Conservation (phyloP, 2,329 filamentous ascomycete genomes). For the Penicillium vulpinum region DNA sequence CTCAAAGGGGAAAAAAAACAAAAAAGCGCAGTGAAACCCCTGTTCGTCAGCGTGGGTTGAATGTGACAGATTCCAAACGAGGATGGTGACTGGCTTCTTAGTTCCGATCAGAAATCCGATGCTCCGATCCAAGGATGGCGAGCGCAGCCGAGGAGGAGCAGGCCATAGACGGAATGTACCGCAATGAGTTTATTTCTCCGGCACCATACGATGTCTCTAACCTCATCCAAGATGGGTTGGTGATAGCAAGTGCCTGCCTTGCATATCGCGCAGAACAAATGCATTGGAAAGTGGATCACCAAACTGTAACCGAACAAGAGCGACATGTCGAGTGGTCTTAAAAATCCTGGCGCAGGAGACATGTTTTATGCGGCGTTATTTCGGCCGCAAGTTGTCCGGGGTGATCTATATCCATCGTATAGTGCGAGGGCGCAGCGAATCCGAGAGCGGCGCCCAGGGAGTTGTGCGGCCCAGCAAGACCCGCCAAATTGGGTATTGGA, state of each 20-base stretch:
- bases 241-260: slow-evolving; percentile 18
- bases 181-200: neutral
- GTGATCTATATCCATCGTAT: slow-evolving; percentile 6
- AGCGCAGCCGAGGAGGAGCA: neutral
- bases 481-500: slow-evolving; percentile 19
- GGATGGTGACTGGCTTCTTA: neutral
- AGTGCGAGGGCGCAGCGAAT: slow-evolving; percentile 17
- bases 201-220: neutral
- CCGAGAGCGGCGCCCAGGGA: slow-evolving; percentile 3
- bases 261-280: slow-evolving; percentile 17
- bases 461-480: slow-evolving; percentile 18
- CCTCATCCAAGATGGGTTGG: slow-evolving; percentile 14
- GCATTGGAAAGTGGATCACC: slow-evolving; percentile 11
- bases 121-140: neutral
- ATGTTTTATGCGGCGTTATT: neutral
- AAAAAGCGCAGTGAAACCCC: neutral
- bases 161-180: neutral
- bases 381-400: slow-evolving; percentile 2
- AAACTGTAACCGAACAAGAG: neutral
- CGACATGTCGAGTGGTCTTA: neutral
- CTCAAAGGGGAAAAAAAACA: neutral
- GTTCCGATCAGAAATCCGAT: neutral
- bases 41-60: slow-evolving; percentile 4
- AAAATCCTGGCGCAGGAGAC: slow-evolving; percentile 2
- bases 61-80: neutral